A percentile compares a stretch with the other conserved stretches of the same genome.
Evolutionary conservation across 2,329 filamentous ascomycete genomes (phyloP).

Genomic region (Cyphellophora attinorum): DNA sequence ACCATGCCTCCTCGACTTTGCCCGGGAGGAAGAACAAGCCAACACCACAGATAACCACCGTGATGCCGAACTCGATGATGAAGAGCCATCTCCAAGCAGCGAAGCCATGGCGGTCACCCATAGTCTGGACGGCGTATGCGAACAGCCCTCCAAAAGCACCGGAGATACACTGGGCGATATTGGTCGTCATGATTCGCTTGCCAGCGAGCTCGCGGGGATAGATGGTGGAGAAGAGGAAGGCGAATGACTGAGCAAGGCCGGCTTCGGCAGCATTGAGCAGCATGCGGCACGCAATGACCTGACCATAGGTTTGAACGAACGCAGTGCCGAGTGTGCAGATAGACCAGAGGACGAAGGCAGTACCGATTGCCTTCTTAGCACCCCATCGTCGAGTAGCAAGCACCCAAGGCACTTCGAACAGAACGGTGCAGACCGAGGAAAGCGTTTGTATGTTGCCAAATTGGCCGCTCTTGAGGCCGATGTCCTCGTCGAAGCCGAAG

Average conservation of each 20-base stretch:
- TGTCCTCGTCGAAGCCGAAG: constrained; percentile 50
- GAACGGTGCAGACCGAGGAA: constrained; percentile 6
- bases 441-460: constrained; percentile 41
- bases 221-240: constrained; percentile 9
- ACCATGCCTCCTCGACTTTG: constrained; percentile 9
- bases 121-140: constrained; percentile 10
- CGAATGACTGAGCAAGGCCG: constrained; percentile 6
- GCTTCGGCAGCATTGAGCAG: constrained; percentile 18
- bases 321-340: constrained; percentile 11
- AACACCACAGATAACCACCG: constrained; percentile 7
- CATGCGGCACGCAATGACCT: constrained; percentile 22
- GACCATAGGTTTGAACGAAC: constrained; percentile 20
- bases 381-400: constrained; percentile 6
- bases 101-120: constrained; percentile 7
- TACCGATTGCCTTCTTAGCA: constrained; percentile 7
- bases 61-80: constrained; percentile 10
- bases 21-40: constrained; percentile 5
- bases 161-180: constrained; percentile 7
- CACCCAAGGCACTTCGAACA: constrained; percentile 12
- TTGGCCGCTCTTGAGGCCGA: constrained; percentile 47
- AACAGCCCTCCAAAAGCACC: constrained; percentile 12
- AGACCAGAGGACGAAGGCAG: constrained; percentile 8
- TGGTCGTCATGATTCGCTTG: constrained; percentile 7
- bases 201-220: constrained; percentile 6
- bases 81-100: constrained; percentile 13